phyloP scores from a whole-genome alignment of 805 yeast species.

The Kuraishia ogatae region DNA sequence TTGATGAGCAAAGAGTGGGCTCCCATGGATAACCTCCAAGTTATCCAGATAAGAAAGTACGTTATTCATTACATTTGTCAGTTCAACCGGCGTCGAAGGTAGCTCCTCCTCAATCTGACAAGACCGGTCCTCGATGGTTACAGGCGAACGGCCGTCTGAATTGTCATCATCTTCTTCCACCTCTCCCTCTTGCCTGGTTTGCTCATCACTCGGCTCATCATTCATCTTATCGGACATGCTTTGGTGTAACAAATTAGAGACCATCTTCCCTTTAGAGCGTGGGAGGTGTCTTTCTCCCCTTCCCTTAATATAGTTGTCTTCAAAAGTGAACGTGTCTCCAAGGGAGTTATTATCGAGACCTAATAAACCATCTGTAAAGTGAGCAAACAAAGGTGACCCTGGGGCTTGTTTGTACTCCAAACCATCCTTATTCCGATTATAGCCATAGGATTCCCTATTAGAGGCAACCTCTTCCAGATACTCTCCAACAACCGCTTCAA shows the following conservation, averaged over 20 bases:
- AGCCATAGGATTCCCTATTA: not conserved
- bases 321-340: not conserved
- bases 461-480: not conserved
- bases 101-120: not conserved
- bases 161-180: not conserved
- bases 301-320: not conserved
- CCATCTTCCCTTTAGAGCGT: not conserved
- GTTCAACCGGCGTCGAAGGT: not conserved
- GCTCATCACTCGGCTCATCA: not conserved
- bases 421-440: not conserved
- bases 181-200: not conserved
- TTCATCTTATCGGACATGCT: not conserved
- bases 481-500: not conserved
- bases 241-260: not conserved
- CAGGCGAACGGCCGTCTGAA: not conserved
- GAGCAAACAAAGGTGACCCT: not conserved
- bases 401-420: not conserved
- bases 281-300: not conserved
- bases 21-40: not conserved
- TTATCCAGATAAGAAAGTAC: not conserved
- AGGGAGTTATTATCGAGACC: not conserved
- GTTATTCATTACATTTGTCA: not conserved
- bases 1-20: not conserved
- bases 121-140: not conserved
- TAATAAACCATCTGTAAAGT: not conserved